A percentile compares a stretch with the other conserved stretches of the same genome.
Evolutionary conservation across 176 grass and related monocot genomes (phyloP).

Genomic region (Zoysia pacifica): DNA sequence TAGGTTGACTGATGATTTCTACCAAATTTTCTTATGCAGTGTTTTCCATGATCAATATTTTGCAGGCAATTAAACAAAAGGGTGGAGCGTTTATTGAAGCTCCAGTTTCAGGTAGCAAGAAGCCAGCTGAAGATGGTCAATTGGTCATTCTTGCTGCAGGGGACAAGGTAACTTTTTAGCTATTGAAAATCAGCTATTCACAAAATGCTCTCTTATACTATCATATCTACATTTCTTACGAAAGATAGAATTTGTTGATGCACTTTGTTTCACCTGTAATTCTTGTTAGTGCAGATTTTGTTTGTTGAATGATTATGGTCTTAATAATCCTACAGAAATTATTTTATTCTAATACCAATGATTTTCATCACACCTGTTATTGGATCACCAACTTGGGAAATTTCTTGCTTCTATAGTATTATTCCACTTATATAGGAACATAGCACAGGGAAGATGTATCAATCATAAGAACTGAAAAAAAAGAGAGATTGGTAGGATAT

Average conservation of each 20-base stretch:
- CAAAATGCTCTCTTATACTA: neutral
- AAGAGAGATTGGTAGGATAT: slow-evolving; percentile 5
- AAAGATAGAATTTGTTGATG: neutral
- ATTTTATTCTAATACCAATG: slow-evolving; percentile 13
- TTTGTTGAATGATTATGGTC: neutral
- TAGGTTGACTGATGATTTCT: neutral
- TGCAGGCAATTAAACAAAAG: slow-evolving; percentile 69
- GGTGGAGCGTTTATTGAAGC: slow-evolving; percentile 90
- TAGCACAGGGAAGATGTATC: neutral
- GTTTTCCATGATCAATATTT: slow-evolving; percentile 35
- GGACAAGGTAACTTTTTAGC: slow-evolving; percentile 59
- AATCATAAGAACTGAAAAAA: neutral
- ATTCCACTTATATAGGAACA: neutral
- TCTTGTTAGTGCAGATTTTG: neutral
- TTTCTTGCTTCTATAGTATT: neutral
- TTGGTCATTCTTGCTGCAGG: slow-evolving; percentile 98
- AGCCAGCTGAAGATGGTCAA: slow-evolving; percentile 98
- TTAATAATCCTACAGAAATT: neutral
- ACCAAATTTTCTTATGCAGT: slow-evolving; percentile 9
- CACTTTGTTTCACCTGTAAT: neutral
- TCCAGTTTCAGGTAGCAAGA: slow-evolving; percentile 98
- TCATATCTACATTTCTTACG: neutral
- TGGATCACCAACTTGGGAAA: neutral
- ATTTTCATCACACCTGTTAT: neutral
- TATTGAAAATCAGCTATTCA: neutral